Percentiles rank a stretch among this genome's conserved stretches.
Evolutionary conservation across 257 asterid species (phyloP).

Genomic region (Oldenlandia corymbosa): DNA sequence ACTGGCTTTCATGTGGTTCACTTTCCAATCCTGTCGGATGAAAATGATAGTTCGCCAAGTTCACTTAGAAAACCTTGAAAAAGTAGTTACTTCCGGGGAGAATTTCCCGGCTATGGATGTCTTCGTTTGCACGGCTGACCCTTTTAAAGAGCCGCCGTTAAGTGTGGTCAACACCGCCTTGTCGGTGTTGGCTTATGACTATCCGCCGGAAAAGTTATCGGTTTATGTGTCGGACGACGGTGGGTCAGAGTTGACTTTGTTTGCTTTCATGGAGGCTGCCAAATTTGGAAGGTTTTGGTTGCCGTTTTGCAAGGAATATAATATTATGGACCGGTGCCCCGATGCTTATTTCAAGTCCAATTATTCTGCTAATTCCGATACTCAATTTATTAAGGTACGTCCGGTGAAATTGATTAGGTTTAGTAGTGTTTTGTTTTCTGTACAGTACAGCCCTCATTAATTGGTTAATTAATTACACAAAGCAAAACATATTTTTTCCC

Average conservation of each 20-base stretch:
- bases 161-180: constrained; percentile 61
- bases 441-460: too few relatives aligned
- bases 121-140: constrained; percentile 81
- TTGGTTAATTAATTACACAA: too few relatives aligned
- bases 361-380: constrained; percentile 13
- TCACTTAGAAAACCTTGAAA: constrained; percentile 31
- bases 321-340: constrained; percentile 48
- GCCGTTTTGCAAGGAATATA: constrained; percentile 58
- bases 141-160: constrained; percentile 61
- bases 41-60: constrained; percentile 44
- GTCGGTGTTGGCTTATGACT: constrained; percentile 73
- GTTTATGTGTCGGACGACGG: constrained; percentile 79
- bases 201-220: constrained; percentile 59
- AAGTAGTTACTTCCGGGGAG: constrained; percentile 7
- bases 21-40: constrained; percentile 55
- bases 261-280: constrained; percentile 76
- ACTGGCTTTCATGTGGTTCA: constrained; percentile 66
- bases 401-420: too few relatives aligned
- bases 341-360: constrained; percentile 44
- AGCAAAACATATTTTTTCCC: too few relatives aligned
- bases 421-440: too few relatives aligned
- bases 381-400: constrained; percentile 49
- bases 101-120: constrained; percentile 54
- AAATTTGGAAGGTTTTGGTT: constrained; percentile 57
- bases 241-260: constrained; percentile 62